These are phyloP conservation scores for Trametes polyzona DNA, from an alignment of 1,284 basidiomycete species.

Conservation along the genomic window DNA sequence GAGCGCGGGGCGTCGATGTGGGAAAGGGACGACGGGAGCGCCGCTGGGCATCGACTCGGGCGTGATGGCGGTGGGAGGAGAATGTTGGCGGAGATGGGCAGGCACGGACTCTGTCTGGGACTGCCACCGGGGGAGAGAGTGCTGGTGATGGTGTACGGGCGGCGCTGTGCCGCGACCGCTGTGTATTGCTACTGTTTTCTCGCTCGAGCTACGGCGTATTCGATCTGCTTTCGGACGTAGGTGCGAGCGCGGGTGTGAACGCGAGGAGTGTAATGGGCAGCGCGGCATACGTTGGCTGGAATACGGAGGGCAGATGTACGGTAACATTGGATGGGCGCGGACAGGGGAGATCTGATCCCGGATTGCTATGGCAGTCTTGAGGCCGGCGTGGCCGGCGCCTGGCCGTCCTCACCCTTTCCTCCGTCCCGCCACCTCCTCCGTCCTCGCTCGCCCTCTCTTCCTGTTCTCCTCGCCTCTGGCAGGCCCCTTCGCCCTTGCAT, in stretches of 20 bases:
- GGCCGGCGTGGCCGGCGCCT: neutral
- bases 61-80: neutral
- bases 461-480: conserved; percentile 20
- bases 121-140: neutral
- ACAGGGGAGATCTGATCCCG: conserved; percentile 9
- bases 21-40: neutral
- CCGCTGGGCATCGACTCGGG: neutral
- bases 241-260: neutral
- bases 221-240: conserved; percentile 2
- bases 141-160: neutral
- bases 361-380: conserved; percentile 23
- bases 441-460: neutral
- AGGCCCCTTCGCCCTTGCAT: conserved; percentile 19
- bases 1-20: neutral
- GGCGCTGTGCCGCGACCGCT: neutral
- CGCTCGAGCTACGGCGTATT: conserved; percentile 2
- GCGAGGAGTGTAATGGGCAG: neutral
- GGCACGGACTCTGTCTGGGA: neutral
- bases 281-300: neutral
- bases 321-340: neutral
- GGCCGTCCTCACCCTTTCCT: neutral
- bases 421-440: conserved; percentile 11
- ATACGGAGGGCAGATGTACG: neutral
- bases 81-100: neutral
- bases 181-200: conserved; percentile 16